Conservation (phyloP, 495 filamentous ascomycete species). For the Articulospora tetracladia region DNA sequence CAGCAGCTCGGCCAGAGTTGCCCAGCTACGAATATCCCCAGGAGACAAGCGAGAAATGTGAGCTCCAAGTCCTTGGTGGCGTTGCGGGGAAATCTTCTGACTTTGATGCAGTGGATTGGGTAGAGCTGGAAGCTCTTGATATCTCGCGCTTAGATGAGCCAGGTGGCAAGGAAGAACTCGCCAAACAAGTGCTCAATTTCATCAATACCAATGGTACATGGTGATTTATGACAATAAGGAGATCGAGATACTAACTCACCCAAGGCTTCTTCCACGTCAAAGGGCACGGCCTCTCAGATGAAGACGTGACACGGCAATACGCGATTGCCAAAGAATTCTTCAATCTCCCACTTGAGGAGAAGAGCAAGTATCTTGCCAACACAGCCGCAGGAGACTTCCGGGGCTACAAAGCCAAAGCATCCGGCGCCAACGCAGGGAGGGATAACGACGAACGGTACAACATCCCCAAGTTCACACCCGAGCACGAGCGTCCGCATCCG, state of each 20-base stretch:
- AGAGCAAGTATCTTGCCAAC: slow-evolving; percentile 45
- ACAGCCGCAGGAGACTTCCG: slow-evolving; percentile 45
- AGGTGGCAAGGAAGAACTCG: slow-evolving; percentile 49
- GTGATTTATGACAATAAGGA: background rate
- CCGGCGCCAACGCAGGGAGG: slow-evolving; percentile 26
- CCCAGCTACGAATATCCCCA: background rate
- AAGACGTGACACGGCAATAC: slow-evolving; percentile 54
- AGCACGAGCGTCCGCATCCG: slow-evolving; percentile 39
- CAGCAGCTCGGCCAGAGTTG: background rate
- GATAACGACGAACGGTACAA: slow-evolving; percentile 57
- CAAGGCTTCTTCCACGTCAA: slow-evolving; percentile 51
- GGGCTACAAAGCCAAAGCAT: slow-evolving; percentile 32
- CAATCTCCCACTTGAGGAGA: slow-evolving; percentile 50
- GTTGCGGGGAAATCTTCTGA: background rate
- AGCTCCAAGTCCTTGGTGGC: background rate
- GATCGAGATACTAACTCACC: background rate
- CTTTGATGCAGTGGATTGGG: slow-evolving; percentile 33
- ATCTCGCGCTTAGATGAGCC: slow-evolving; percentile 43
- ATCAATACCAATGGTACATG: slow-evolving; percentile 30
- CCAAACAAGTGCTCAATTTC: slow-evolving; percentile 39
- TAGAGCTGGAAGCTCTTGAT: slow-evolving; percentile 50
- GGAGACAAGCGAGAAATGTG: background rate
- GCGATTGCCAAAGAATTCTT: slow-evolving; percentile 51
- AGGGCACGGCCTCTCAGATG: slow-evolving; percentile 50
- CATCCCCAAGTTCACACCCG: slow-evolving; percentile 48